Evolutionary conservation across 495 filamentous ascomycete genomes (phyloP), one percentile per base, ranked within the genome.

Genomic region (Viridothelium virens): DNA sequence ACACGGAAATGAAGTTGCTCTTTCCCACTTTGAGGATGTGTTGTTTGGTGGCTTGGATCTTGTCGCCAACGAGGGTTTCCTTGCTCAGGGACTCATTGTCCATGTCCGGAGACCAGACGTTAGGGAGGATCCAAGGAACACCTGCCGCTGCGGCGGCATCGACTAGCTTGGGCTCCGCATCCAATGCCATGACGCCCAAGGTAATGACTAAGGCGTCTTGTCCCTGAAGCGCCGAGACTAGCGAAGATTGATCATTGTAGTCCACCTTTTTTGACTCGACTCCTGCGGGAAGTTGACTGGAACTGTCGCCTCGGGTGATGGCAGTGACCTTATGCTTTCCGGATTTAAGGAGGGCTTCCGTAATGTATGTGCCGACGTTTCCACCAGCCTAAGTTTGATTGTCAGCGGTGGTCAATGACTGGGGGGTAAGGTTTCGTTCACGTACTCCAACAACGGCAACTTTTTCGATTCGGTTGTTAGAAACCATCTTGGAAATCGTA

Each of bases 161-260:
- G 67, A 87, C 73, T 63, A 90, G 77, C 56, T 79, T 76, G 38
- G 63, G 62, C 16, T 86, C 79, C 0, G 73, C 77, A 1, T 79
- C 77, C 3, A 67, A 75, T 0, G 79, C 79, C 0, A 25, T 66
- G 5, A 76, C 73, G n/a, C 64, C 61, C 66, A 89, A 70, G 4
- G 83, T 86, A 71, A 89, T 87, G 70, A 89, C 75, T n/a, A 90
- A 77, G 44, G 77, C 79, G 61, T 86, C 78, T 70, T 86, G 83
- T 62, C 78, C 80, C 50, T 75, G 70, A 25, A 84, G 73, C 31
- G 79, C 81, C 11, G 65, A 63, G 6, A 82, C 77, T 36, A 86
- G 70, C 46, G 78, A 74, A 11, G 71, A 67, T 2, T 70, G 71
- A 62, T 78, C 70, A 56, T 72, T 69, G 70, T 85, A 84, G 69